Conservation (phyloP, 169 alveolate species). For the Eimeria tenella region DNA sequence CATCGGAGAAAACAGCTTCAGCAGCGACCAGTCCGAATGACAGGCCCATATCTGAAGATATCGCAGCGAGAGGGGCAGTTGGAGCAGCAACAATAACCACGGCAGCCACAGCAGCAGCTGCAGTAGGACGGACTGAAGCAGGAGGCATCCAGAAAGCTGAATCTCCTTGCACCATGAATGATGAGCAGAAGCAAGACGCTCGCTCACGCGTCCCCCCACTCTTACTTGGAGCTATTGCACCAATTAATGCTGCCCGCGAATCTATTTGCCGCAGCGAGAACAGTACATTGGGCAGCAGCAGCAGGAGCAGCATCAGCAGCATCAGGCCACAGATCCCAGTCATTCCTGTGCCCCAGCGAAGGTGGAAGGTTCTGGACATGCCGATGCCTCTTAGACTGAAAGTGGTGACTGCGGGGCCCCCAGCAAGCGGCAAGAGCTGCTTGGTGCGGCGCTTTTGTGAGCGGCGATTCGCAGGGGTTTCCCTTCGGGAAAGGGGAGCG, state of each 20-base stretch:
- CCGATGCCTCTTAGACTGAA: conserved; percentile 28
- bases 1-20: background rate
- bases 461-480: conserved; percentile 42
- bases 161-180: background rate
- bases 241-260: background rate
- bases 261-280: background rate
- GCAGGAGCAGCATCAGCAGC: conserved; percentile 18
- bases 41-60: background rate
- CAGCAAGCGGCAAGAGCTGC: conserved; percentile 50
- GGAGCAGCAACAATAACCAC: background rate
- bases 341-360: background rate
- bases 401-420: conserved; percentile 47
- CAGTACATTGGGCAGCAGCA: background rate
- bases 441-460: conserved; percentile 62
- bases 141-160: background rate
- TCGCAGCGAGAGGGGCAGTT: background rate
- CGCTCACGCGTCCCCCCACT: background rate
- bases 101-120: background rate
- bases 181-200: background rate
- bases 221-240: background rate
- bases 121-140: background rate
- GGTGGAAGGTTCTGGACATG: conserved; percentile 1
- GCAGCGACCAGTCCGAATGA: background rate
- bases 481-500: background rate
- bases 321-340: background rate